These are phyloP conservation scores for Jatropha curcas DNA, from an alignment of 345 rosid genomes.

Conservation along the genomic window DNA sequence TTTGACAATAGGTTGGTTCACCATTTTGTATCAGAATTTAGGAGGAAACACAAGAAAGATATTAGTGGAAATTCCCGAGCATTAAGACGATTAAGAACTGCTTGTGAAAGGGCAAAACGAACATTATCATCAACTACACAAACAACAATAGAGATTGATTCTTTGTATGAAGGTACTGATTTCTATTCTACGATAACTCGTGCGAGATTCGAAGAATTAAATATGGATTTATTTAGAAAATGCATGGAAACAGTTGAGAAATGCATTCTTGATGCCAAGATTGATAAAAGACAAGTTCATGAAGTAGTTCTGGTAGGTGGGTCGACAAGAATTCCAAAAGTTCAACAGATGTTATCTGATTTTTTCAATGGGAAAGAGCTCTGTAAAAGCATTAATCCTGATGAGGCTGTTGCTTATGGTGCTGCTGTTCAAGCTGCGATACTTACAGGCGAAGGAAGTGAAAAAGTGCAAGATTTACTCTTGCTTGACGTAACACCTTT, in stretches of 20 bases:
- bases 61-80: background rate
- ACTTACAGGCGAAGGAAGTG: slow-evolving; percentile 25
- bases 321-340: slow-evolving; percentile 13
- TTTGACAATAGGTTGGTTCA: slow-evolving; percentile 29
- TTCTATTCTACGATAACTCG: background rate
- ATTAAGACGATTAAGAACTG: background rate
- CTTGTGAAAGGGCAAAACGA: background rate
- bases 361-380: slow-evolving; percentile 31
- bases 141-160: background rate
- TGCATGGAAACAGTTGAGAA: slow-evolving; percentile 14
- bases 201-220: background rate
- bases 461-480: slow-evolving; percentile 22
- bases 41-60: background rate
- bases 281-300: background rate
- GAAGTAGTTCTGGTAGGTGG: slow-evolving; percentile 12
- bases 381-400: slow-evolving; percentile 44
- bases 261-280: slow-evolving; percentile 6
- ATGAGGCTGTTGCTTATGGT: slow-evolving; percentile 96
- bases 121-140: background rate
- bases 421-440: slow-evolving; percentile 66
- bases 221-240: slow-evolving; percentile 23
- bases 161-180: background rate
- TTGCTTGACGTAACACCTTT: slow-evolving; percentile 13
- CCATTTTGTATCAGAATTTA: slow-evolving; percentile 11
- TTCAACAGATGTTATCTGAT: background rate